A percentile compares a stretch with the other conserved stretches of the same genome.
These are phyloP conservation scores for Sporisorium iseilematis-ciliati DNA, from an alignment of 1,284 basidiomycete genomes.

Conservation along the genomic window DNA sequence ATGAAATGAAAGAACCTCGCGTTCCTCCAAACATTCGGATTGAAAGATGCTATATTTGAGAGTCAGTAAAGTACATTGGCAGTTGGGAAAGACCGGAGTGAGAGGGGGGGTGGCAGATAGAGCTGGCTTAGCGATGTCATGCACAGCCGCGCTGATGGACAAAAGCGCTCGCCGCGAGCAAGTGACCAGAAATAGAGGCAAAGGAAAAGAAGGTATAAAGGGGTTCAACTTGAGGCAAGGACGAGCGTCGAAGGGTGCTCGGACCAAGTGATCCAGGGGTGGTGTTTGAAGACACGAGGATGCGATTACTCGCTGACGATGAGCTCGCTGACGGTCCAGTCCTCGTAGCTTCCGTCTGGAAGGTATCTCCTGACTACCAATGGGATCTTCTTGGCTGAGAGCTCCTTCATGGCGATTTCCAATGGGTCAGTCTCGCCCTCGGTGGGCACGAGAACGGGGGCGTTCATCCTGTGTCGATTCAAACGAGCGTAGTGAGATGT, in stretches of 20 bases:
- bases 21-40: background rate
- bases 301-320: slow-evolving; percentile 61
- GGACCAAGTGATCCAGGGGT: background rate
- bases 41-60: slow-evolving; percentile 22
- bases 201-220: slow-evolving; percentile 16
- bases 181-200: background rate
- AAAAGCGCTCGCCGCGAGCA: no score
- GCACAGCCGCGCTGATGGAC: no score
- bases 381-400: slow-evolving; percentile 68
- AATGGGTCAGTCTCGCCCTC: slow-evolving; percentile 69
- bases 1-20: background rate
- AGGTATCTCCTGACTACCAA: slow-evolving; percentile 68
- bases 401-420: slow-evolving; percentile 68
- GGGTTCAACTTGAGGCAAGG: slow-evolving; percentile 1
- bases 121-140: no score
- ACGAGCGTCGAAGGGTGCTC: background rate
- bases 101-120: background rate
- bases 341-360: slow-evolving; percentile 68
- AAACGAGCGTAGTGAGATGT: background rate
- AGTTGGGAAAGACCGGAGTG: background rate
- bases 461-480: slow-evolving; percentile 61
- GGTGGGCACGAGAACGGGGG: slow-evolving; percentile 65
- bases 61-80: slow-evolving; percentile 43
- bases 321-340: slow-evolving; percentile 68
- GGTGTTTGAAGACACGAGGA: background rate